Conservation (phyloP, 192 early-diverging fungal species). For the Backusella mclennaniae region DNA sequence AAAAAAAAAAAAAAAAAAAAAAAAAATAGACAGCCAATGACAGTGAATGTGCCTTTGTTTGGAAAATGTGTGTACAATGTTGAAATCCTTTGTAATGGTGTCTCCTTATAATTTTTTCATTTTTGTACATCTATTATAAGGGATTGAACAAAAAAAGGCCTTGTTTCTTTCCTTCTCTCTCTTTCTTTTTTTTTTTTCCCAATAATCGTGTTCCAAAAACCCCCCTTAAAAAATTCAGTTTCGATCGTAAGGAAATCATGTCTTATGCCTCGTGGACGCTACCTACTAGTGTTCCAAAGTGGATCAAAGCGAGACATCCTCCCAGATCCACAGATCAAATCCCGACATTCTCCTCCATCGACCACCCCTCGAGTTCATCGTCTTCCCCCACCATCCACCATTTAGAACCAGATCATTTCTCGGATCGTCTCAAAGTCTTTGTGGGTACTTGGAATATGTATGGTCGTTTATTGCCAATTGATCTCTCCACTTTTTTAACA, state of each 20-base stretch:
- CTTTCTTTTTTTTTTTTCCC: not conserved
- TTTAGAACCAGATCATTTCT: not conserved
- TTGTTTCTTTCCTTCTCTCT: not conserved
- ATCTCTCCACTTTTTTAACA: conserved; percentile 39
- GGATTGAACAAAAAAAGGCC: not conserved
- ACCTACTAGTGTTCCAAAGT: not conserved
- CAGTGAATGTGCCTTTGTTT: not conserved
- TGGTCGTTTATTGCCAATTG: conserved; percentile 38
- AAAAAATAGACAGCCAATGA: not conserved
- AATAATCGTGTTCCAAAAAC: not conserved
- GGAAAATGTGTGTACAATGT: not conserved
- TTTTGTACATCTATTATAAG: not conserved
- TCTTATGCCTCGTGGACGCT: not conserved
- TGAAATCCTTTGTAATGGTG: not conserved
- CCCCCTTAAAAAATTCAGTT: not conserved
- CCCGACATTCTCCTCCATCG: not conserved
- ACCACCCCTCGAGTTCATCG: not conserved
- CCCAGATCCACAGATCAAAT: not conserved
- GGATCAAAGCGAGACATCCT: not conserved
- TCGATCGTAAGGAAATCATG: not conserved
- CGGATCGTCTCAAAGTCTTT: conserved; percentile 48
- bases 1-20: not conserved
- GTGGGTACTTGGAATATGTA: conserved; percentile 61
- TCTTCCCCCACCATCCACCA: not conserved
- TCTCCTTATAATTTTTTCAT: not conserved